Conservation (phyloP, 371 early-diverging fungal genomes). For the Choanephora cucurbitarum region DNA sequence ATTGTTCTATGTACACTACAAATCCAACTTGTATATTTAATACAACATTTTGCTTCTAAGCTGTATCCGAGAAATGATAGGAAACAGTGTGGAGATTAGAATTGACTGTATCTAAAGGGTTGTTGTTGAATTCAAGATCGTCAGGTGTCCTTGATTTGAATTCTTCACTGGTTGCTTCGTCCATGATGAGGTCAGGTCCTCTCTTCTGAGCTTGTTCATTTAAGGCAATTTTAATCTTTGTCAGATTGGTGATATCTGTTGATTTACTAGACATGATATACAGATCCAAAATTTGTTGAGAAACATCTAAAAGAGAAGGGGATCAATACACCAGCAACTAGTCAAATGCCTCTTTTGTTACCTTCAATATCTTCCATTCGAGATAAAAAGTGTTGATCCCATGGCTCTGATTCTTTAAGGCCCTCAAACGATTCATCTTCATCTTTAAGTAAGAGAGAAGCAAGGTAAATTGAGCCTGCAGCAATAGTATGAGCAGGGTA, state of each 20-base stretch:
- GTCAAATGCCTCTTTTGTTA: slow-evolving; percentile 22
- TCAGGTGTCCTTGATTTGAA: slow-evolving; percentile 24
- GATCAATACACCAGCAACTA: neutral
- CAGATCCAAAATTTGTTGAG: slow-evolving; percentile 59
- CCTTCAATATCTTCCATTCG: slow-evolving; percentile 59
- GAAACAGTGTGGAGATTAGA: slow-evolving; percentile 52
- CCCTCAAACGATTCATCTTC: slow-evolving; percentile 29
- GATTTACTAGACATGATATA: slow-evolving; percentile 39
- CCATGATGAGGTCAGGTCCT: slow-evolving; percentile 39
- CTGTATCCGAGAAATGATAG: slow-evolving; percentile 37
- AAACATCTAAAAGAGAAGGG: slow-evolving; percentile 60
- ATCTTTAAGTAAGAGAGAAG: slow-evolving; percentile 45
- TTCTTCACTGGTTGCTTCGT: slow-evolving; percentile 31
- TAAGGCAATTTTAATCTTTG: slow-evolving; percentile 55
- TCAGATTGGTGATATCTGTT: slow-evolving; percentile 43
- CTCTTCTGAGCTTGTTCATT: slow-evolving; percentile 51
- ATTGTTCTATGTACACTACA: no score
- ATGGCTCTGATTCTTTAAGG: slow-evolving; percentile 25
- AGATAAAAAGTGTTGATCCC: slow-evolving; percentile 53
- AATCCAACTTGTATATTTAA: no score
- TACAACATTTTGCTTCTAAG: neutral
- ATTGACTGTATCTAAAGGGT: slow-evolving; percentile 43
- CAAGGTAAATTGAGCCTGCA: slow-evolving; percentile 63
- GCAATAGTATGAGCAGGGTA: slow-evolving; percentile 68
- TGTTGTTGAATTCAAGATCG: slow-evolving; percentile 33